A percentile compares a stretch with the other conserved stretches of the same genome.
These are phyloP conservation scores for Talaromyces liani DNA, from an alignment of 495 filamentous ascomycete species.

Conservation along the genomic window DNA sequence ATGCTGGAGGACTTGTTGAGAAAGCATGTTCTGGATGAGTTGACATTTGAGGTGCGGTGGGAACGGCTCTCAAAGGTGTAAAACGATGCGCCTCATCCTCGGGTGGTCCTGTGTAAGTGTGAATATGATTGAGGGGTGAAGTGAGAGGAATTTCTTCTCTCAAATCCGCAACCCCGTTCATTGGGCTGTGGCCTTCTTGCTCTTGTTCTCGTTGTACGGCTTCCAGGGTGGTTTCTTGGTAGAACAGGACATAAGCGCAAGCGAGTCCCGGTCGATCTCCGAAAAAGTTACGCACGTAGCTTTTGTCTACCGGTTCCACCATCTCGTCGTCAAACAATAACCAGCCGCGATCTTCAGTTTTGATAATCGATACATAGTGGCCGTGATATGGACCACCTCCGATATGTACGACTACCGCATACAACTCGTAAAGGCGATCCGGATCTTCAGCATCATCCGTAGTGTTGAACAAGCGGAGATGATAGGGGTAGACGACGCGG, in stretches of 20 bases:
- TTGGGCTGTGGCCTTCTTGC: constrained; percentile 62
- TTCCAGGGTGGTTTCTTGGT: constrained; percentile 92
- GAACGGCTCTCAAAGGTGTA: constrained; percentile 48
- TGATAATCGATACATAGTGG: constrained; percentile 96
- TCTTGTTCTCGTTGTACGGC: constrained; percentile 77
- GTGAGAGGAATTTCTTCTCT: constrained; percentile 35
- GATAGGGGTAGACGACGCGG: constrained; percentile 92
- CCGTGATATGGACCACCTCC: constrained; percentile 97
- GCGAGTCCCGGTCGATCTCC: constrained; percentile 86
- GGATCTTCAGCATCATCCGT: constrained; percentile 95
- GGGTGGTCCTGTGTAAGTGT: constrained; percentile 32
- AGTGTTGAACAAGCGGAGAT: constrained; percentile 94
- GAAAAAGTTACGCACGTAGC: constrained; percentile 96
- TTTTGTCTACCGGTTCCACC: constrained; percentile 95
- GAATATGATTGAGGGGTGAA: constrained; percentile 30
- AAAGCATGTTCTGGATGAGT: constrained; percentile 25
- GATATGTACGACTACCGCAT: constrained; percentile 98
- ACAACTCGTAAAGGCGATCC: constrained; percentile 90
- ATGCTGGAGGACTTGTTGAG: constrained; percentile 14
- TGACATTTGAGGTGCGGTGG: constrained; percentile 50
- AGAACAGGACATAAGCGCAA: constrained; percentile 95
- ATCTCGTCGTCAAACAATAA: constrained; percentile 96
- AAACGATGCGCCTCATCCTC: constrained; percentile 47
- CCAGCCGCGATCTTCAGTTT: constrained; percentile 94
- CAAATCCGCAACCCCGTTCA: constrained; percentile 34